Conservation (phyloP, 2,329 filamentous ascomycete genomes). For the Cladosporium colombiae region DNA sequence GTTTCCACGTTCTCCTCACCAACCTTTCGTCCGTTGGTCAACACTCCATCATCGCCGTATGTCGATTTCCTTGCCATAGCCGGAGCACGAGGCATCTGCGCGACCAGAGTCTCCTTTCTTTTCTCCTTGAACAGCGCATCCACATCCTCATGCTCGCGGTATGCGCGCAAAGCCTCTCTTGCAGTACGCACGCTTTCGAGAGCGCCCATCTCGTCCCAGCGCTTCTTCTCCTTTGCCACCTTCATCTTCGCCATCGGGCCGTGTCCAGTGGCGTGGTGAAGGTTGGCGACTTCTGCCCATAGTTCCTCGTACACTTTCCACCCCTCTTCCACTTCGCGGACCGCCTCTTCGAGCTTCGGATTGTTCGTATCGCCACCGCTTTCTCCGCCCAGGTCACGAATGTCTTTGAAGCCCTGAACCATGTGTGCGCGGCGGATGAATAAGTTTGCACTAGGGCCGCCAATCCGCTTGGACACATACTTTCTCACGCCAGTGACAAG, state of each 20-base stretch:
- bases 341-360: constrained; percentile 25
- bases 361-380: constrained; percentile 20
- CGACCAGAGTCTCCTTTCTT: constrained; percentile 30
- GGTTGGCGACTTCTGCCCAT: constrained; percentile 31
- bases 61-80: constrained; percentile 31
- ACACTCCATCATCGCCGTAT: constrained; percentile 15
- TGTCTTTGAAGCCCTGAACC: constrained; percentile 35
- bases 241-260: constrained; percentile 29
- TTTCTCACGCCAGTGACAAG: constrained; percentile 80
- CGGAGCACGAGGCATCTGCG: constrained; percentile 31
- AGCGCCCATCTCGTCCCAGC: constrained; percentile 37
- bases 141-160: constrained; percentile 32
- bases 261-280: constrained; percentile 26
- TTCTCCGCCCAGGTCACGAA: constrained; percentile 26
- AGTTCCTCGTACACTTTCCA: constrained; percentile 38
- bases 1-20: constrained; percentile 14
- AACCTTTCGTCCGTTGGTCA: constrained; percentile 27
- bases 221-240: constrained; percentile 29
- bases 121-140: constrained; percentile 33
- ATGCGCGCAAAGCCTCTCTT: constrained; percentile 30
- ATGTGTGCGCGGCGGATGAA: constrained; percentile 36
- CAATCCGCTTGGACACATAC: constrained; percentile 63
- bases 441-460: constrained; percentile 31
- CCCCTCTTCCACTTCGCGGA: constrained; percentile 30
- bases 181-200: constrained; percentile 38